Evolutionary conservation across 1,139 yeast genomes (phyloP), one percentile per base, ranked within the genome.

Genomic region (Pichia sp.): DNA sequence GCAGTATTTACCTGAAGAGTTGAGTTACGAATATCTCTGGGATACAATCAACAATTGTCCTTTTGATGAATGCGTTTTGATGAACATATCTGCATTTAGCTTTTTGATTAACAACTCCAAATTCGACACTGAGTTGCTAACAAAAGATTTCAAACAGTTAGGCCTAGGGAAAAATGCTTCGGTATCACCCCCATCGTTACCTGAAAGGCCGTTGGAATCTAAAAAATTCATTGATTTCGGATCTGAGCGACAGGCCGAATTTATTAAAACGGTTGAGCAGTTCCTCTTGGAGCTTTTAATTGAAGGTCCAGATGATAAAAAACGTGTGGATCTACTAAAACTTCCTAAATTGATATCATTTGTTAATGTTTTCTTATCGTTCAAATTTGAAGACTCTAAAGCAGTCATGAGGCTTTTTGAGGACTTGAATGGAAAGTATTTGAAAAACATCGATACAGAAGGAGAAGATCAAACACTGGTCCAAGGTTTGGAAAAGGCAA

Each of bases 41-140:
- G 92, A 85, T 58, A 73, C 92, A 0, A 67, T 90, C 47, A 65
- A 69, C 34, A 69, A 75, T 46, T 85, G 95, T 57, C 95, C 95
- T 2, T 80, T 71, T 59, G 76, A 72, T 38, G 70, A 71, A 39
- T 74, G 77, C 27, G 78, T 79, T 52, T 71, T 79, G 29, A 77
- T 78, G 3, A 65, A 81, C 42, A 71, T 85, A 16, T 77, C 81
- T 3, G 75, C 85, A 29, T 70, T 86, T 54, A 87, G 84, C 59
- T 85, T 80, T 51, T 67, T 86, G 34, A 41, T 56, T 38, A 27
- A 70, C 31, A 65, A 69, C 49, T 55, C 54, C 10, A 64, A 53
- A 41, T 45, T 49, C 7, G 50, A 47, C 27, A 35, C 27, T 28
- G 44, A 49, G 23, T 44, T 44, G 4, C 32, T 53, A 11, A 41